A percentile compares a stretch with the other conserved stretches of the same genome.
Evolutionary conservation across 768 basidiomycete species (phyloP).

Genomic region (Termitomyces sp.): DNA sequence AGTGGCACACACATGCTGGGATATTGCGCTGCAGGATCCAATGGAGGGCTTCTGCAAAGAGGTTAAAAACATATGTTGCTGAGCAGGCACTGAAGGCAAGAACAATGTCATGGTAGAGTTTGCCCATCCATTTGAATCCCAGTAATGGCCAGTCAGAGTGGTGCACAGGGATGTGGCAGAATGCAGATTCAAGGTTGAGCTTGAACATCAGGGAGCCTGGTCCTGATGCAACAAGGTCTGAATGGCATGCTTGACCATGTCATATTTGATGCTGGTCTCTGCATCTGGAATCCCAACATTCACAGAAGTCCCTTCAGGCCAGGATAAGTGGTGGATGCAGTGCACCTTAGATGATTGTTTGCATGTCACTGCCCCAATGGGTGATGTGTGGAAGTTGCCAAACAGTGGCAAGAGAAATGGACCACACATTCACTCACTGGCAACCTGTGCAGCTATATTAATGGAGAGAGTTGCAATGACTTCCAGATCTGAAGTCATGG

Average conservation of each 20-base stretch:
- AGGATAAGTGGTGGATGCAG: constrained; percentile 20
- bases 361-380: constrained; percentile 17
- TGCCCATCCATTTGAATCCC: constrained; percentile 24
- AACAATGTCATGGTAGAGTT: constrained; percentile 25
- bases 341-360: constrained; percentile 20
- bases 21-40: constrained; percentile 33
- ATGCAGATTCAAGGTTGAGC: constrained; percentile 31
- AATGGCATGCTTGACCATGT: constrained; percentile 20
- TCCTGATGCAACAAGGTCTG: constrained; percentile 20
- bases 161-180: constrained; percentile 28
- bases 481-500: constrained; percentile 14
- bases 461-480: constrained; percentile 4
- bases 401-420: constrained; percentile 18
- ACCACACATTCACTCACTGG: constrained; percentile 6
- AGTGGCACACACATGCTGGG: constrained; percentile 25
- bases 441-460: not conserved
- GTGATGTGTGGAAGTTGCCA: constrained; percentile 17
- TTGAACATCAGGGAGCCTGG: constrained; percentile 26
- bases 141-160: constrained; percentile 25
- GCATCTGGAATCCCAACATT: constrained; percentile 26
- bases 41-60: constrained; percentile 33
- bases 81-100: constrained; percentile 27
- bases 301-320: constrained; percentile 19
- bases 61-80: constrained; percentile 34
- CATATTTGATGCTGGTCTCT: constrained; percentile 24